Conservation (phyloP, 2,329 filamentous ascomycete species). For the Fonsecaea monophora region DNA sequence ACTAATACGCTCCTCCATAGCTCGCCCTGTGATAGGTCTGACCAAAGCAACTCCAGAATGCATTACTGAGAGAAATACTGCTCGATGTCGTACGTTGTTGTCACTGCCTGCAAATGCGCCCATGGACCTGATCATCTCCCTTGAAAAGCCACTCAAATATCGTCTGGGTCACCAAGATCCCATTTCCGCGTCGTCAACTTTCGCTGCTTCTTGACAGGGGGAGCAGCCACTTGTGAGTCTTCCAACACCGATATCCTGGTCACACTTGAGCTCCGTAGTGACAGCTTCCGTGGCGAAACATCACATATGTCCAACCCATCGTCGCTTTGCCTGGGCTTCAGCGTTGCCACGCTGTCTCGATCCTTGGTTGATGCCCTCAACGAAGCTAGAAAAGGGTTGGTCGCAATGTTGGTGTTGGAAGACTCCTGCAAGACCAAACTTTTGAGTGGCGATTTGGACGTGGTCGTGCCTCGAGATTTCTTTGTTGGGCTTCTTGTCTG, state of each 20-base stretch:
- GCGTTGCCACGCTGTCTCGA: slow-evolving; percentile 32
- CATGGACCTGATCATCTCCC: neutral
- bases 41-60: too few relatives aligned
- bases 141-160: slow-evolving; percentile 39
- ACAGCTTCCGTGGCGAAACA: slow-evolving; percentile 38
- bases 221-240: slow-evolving; percentile 38
- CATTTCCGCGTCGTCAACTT: slow-evolving; percentile 57
- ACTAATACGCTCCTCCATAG: too few relatives aligned
- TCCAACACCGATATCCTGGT: slow-evolving; percentile 18
- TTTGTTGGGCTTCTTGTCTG: slow-evolving; percentile 68
- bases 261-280: slow-evolving; percentile 35
- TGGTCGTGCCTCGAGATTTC: slow-evolving; percentile 43
- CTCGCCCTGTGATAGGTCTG: too few relatives aligned
- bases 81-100: neutral
- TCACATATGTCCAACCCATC: slow-evolving; percentile 31
- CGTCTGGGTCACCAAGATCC: slow-evolving; percentile 54
- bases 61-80: neutral
- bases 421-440: slow-evolving; percentile 34
- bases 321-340: slow-evolving; percentile 27
- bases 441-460: slow-evolving; percentile 32
- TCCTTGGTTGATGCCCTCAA: slow-evolving; percentile 22
- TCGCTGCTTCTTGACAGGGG: slow-evolving; percentile 49
- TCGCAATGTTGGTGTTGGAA: slow-evolving; percentile 35
- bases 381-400: slow-evolving; percentile 37
- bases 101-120: neutral